Evolutionary conservation across 495 filamentous ascomycete species (phyloP), one percentile per base, ranked within the genome.

Genomic region (Neurospora cerealis): DNA sequence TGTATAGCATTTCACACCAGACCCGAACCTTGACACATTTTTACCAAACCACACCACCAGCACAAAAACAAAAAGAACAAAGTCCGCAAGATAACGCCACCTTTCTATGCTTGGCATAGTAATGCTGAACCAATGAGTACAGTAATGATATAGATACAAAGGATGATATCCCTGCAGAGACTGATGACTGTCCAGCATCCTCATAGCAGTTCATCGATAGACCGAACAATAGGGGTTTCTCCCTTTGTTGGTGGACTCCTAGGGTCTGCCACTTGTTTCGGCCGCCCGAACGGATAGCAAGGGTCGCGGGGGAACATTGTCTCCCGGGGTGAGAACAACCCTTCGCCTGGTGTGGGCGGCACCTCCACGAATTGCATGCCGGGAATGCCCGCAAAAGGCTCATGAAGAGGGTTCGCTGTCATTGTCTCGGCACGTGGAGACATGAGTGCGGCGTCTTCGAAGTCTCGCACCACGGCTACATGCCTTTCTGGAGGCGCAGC

Each of bases 161-260:
- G 44, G 36, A 44, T 54, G 32, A 17, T 24, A 42, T 36, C 40
- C 34, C 41, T 70, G 36, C 62, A 72, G 69, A 66, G 42, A 72
- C 42, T 17, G 70, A 72, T 34, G 36, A 34, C 34, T 72, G 42
- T 34, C 37, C 40, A 36, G 42, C 17, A n/a, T n/a, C 6, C 40
- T 80, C 77, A 85, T 77, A 87, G 78, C 75, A 89, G 80, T 60
- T 89, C 87, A 73, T 89, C 87, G 71, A 93, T 93, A 36, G 86
- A 91, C 70, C 90, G 82, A 48, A 88, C 87, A 71, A 93, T 91
- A n/a, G 90, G 89, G 15, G 86, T 89, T 77, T 89, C 88, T 7
- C 90, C 90, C 74, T 83, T 85, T 17, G 87, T 88, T 1, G 89
- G 88, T 8, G 91, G 91, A 75, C 89, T 91, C 42, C 91, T 79